Percentiles rank a stretch among this genome's conserved stretches.
These are phyloP conservation scores for Metschnikowia sp. DNA, from an alignment of 805 yeast species.

Conservation along the genomic window DNA sequence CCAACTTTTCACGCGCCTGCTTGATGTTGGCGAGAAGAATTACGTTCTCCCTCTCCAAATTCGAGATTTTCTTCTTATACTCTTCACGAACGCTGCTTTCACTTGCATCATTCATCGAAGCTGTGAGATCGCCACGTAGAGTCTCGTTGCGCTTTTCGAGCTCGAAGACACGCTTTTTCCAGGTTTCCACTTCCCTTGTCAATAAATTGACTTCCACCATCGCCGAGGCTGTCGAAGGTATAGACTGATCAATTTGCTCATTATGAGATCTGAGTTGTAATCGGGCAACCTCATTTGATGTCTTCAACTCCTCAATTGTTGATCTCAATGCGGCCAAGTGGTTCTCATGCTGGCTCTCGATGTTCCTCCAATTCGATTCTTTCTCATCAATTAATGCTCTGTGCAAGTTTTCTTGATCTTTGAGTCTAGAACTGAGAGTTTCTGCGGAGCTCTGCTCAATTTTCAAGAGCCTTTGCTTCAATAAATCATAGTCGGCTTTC, in stretches of 20 bases:
- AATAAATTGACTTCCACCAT: slow-evolving; percentile 60
- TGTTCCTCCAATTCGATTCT: slow-evolving; percentile 61
- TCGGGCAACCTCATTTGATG: slow-evolving; percentile 61
- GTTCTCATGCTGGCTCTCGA: slow-evolving; percentile 49
- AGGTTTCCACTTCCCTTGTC: slow-evolving; percentile 70
- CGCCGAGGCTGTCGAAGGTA: slow-evolving; percentile 29
- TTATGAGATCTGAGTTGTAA: slow-evolving; percentile 51
- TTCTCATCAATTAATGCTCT: slow-evolving; percentile 68
- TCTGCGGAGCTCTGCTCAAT: slow-evolving; percentile 61
- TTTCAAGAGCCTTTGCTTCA: slow-evolving; percentile 59
- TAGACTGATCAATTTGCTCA: slow-evolving; percentile 36
- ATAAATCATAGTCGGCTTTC: slow-evolving; percentile 74
- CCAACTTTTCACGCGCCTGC: slow-evolving; percentile 37
- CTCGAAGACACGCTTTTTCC: slow-evolving; percentile 63
- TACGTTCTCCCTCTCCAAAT: slow-evolving; percentile 68
- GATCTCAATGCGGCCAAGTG: slow-evolving; percentile 51
- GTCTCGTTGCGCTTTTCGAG: slow-evolving; percentile 78
- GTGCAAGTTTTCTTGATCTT: slow-evolving; percentile 73
- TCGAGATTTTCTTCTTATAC: slow-evolving; percentile 45
- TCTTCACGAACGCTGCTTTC: slow-evolving; percentile 37
- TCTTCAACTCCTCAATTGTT: slow-evolving; percentile 61
- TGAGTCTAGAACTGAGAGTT: slow-evolving; percentile 48
- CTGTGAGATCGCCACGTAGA: slow-evolving; percentile 60
- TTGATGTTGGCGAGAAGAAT: slow-evolving; percentile 56
- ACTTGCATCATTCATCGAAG: slow-evolving; percentile 48